Percentiles rank a stretch among this genome's conserved stretches.
Conservation (phyloP, 2,329 filamentous ascomycete genomes). For the Pseudogymnoascus sp. region DNA sequence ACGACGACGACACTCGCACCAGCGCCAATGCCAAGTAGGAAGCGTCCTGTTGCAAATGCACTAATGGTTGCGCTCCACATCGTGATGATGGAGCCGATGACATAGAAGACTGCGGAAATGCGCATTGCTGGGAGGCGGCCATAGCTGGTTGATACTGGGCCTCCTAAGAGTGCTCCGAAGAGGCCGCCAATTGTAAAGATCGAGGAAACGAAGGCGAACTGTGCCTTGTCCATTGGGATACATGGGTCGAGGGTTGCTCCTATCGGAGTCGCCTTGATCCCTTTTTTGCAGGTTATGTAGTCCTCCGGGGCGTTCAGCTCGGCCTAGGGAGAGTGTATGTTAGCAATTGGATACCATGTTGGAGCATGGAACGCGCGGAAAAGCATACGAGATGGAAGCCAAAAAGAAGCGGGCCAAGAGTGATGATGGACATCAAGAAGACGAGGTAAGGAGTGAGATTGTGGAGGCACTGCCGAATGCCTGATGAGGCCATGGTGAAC, state of each 20-base stretch:
- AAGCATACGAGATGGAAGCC: slow-evolving; percentile 75
- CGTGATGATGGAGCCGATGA: slow-evolving; percentile 67
- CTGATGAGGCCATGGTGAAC: slow-evolving; percentile 23
- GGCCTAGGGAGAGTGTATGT: slow-evolving; percentile 45
- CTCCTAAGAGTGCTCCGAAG: slow-evolving; percentile 69
- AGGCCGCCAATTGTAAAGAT: slow-evolving; percentile 88
- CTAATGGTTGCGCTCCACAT: slow-evolving; percentile 59
- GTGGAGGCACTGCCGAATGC: slow-evolving; percentile 24
- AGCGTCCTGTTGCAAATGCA: slow-evolving; percentile 62
- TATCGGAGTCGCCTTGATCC: slow-evolving; percentile 33
- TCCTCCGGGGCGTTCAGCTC: slow-evolving; percentile 93
- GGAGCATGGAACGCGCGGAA: slow-evolving; percentile 10
- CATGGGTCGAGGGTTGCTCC: slow-evolving; percentile 44
- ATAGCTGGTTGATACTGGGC: slow-evolving; percentile 66
- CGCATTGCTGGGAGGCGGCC: slow-evolving; percentile 73
- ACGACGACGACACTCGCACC: slow-evolving; percentile 88
- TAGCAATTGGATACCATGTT: slow-evolving; percentile 2
- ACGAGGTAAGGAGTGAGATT: slow-evolving; percentile 66
- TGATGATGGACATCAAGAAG: slow-evolving; percentile 65
- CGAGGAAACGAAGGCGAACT: slow-evolving; percentile 81
- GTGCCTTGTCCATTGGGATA: slow-evolving; percentile 74
- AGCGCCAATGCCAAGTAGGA: slow-evolving; percentile 75
- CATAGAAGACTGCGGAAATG: slow-evolving; percentile 66
- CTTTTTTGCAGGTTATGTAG: slow-evolving; percentile 77
- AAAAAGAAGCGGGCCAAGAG: slow-evolving; percentile 84